These are phyloP conservation scores for Podospora pseudoanserina DNA, from an alignment of 495 filamentous ascomycete species.

Conservation along the genomic window DNA sequence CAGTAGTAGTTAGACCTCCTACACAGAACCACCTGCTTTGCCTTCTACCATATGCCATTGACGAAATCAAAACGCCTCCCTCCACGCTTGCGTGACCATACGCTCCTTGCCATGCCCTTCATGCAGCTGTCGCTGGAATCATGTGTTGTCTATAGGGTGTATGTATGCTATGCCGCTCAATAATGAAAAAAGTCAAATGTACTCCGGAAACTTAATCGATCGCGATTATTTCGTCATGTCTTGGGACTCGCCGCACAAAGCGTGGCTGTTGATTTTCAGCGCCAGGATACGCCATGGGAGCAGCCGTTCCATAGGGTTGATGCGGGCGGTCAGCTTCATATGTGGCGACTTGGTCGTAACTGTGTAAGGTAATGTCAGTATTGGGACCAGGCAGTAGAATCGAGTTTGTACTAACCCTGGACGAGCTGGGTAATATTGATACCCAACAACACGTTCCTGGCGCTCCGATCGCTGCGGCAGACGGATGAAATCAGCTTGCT, in stretches of 20 bases:
- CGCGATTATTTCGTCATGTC: slow-evolving; percentile 12
- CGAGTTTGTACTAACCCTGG: slow-evolving; percentile 9
- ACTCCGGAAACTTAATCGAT: slow-evolving; percentile 12
- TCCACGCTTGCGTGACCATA: background rate
- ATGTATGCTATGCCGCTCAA: background rate
- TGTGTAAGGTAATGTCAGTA: background rate
- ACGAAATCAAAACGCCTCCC: background rate
- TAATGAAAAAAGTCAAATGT: background rate
- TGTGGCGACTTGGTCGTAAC: background rate
- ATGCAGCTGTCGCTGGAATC: background rate
- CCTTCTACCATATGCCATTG: background rate
- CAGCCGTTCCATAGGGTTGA: background rate
- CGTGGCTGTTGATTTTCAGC: slow-evolving; percentile 1
- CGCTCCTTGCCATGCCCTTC: background rate
- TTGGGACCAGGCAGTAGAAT: background rate
- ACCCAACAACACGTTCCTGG: slow-evolving; percentile 28
- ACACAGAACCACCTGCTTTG: background rate
- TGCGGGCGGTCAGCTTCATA: background rate
- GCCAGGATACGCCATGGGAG: slow-evolving; percentile 9
- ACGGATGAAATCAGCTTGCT: background rate
- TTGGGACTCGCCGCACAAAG: background rate
- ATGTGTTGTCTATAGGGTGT: background rate
- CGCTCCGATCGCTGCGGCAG: slow-evolving; percentile 13
- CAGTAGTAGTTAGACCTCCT: background rate
- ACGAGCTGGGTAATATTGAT: slow-evolving; percentile 19